Evolutionary conservation across 177 flowering plant genomes (phyloP).

Genomic region (Vitis hybrid): DNA sequence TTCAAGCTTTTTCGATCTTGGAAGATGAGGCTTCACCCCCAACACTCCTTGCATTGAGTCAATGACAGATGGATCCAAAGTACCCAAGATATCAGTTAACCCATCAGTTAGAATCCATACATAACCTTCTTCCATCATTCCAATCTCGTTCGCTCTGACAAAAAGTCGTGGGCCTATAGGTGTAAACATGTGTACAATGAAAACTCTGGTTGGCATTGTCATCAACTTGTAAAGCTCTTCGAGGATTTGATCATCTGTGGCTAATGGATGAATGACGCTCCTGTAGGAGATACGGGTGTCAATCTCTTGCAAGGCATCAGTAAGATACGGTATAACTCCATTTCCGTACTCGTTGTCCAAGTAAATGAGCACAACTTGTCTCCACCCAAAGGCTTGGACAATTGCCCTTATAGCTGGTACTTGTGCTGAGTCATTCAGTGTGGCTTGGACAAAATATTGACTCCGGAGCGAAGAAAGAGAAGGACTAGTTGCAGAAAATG

Average conservation of each 20-base stretch:
- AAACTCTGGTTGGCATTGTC: conserved; percentile 19
- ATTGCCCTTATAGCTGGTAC: conserved; percentile 17
- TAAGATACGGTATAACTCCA: conserved; percentile 19
- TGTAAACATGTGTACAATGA: conserved; percentile 18
- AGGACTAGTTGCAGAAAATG: conserved; percentile 28
- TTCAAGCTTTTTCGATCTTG: conserved; percentile 12
- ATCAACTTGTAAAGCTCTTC: conserved; percentile 17
- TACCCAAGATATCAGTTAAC: conserved; percentile 8
- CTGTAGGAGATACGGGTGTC: conserved; percentile 7
- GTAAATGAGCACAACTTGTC: conserved; percentile 15
- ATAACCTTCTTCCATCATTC: conserved; percentile 27
- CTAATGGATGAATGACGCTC: conserved; percentile 5
- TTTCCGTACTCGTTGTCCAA: conserved; percentile 22
- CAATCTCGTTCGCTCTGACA: conserved; percentile 5
- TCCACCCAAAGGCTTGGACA: conserved; percentile 18
- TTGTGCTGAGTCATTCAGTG: conserved; percentile 23
- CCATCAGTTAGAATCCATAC: conserved; percentile 28
- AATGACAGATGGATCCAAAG: neutral
- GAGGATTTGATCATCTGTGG: conserved; percentile 5
- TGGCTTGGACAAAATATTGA: conserved; percentile 20
- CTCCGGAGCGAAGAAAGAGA: conserved; percentile 13
- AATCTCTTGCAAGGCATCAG: conserved; percentile 12
- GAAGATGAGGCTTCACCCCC: conserved; percentile 16
- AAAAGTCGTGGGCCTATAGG: conserved; percentile 22
- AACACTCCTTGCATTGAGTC: conserved; percentile 18